phyloP scores from a whole-genome alignment of 129 eudicot species.

The Heracleum sosnowskyi region DNA sequence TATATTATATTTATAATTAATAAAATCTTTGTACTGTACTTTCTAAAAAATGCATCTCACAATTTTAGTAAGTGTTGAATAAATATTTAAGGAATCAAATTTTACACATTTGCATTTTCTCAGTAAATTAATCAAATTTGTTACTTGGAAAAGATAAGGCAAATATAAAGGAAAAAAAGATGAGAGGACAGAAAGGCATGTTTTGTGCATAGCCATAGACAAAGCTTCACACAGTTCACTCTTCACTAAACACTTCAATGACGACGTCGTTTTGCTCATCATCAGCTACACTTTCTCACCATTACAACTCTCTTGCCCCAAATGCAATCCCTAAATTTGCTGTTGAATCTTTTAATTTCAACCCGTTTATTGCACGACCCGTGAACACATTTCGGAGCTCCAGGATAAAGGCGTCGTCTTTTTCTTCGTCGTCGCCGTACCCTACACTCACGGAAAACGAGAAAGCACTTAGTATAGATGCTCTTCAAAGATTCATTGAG shows the following conservation, averaged over 20 bases:
- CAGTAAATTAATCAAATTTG: no score
- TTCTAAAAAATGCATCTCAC: no score
- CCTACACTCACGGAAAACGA: conserved; percentile 21
- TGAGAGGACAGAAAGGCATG: not conserved
- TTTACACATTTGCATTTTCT: no score
- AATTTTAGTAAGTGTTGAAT: no score
- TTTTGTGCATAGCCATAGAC: not conserved
- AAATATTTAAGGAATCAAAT: no score
- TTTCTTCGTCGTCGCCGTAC: conserved; percentile 21
- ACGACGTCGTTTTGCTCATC: conserved; percentile 17
- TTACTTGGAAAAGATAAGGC: not conserved
- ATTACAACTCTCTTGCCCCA: conserved; percentile 14
- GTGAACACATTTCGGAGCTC: conserved; percentile 3
- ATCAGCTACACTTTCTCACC: conserved; percentile 20
- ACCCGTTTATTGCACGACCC: conserved; percentile 18
- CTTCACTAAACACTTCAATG: conserved; percentile 2
- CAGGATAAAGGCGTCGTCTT: conserved; percentile 12
- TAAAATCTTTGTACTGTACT: no score
- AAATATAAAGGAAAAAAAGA: not conserved
- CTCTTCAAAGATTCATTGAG: conserved; percentile 55
- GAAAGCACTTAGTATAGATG: conserved; percentile 47
- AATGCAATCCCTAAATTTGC: not conserved
- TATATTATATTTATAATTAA: no score
- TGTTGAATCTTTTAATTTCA: conserved; percentile 15
- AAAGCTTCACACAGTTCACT: not conserved